A percentile compares a stretch with the other conserved stretches of the same genome.
Conservation (phyloP, 257 asterid genomes). For the Petunia axillaris region DNA sequence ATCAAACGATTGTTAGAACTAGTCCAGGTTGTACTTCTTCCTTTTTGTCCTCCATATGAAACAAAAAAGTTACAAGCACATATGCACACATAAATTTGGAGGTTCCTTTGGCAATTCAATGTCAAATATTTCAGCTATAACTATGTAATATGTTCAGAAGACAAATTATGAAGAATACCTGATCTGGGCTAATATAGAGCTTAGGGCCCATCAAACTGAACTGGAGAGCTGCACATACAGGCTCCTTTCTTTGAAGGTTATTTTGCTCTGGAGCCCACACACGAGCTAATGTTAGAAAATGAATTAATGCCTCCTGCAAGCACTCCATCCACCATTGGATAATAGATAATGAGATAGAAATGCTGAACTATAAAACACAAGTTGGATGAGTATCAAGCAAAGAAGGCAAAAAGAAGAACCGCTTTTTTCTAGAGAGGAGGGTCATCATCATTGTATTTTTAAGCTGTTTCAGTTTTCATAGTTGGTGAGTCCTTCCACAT, state of each 20-base stretch:
- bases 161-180: constrained; percentile 50
- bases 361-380: not conserved
- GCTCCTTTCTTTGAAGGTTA: constrained; percentile 85
- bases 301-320: not conserved
- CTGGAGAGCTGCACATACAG: constrained; percentile 87
- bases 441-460: not conserved
- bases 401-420: not conserved
- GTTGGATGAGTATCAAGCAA: not conserved
- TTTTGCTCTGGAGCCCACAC: constrained; percentile 99
- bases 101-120: not conserved
- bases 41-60: not conserved
- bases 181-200: constrained; percentile 93
- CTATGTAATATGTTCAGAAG: not conserved
- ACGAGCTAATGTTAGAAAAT: constrained; percentile 42
- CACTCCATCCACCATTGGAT: not conserved
- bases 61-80: not conserved
- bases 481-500: not conserved
- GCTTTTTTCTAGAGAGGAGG: not conserved
- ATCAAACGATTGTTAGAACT: not conserved
- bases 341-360: not conserved
- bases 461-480: not conserved
- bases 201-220: constrained; percentile 99
- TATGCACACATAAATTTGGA: not conserved
- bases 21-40: not conserved
- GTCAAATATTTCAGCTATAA: not conserved